Percentiles rank a stretch among this genome's conserved stretches.
Evolutionary conservation across 768 basidiomycete species (phyloP).

Genomic region (Pilatotrama ljubarskyi): DNA sequence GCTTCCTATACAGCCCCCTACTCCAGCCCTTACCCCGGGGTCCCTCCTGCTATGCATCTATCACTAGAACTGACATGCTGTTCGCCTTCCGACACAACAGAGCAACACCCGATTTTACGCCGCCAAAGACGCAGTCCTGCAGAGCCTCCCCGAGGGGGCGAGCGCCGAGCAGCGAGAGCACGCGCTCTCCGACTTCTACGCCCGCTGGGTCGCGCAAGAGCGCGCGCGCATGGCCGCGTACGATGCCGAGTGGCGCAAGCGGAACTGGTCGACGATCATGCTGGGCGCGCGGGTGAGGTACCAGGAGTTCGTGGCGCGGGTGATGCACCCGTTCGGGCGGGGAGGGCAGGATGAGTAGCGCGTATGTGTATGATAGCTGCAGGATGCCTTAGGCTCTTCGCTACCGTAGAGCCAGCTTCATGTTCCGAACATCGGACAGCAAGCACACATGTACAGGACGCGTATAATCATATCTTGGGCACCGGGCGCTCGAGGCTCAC

Average conservation of each 20-base stretch:
- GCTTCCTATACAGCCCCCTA: background rate
- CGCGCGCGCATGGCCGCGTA: conserved; percentile 55
- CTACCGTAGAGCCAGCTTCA: too few species aligned
- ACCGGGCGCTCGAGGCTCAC: background rate
- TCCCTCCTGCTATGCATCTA: background rate
- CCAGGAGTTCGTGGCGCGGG: conserved; percentile 30
- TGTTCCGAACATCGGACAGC: background rate
- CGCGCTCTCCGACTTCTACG: conserved; percentile 74
- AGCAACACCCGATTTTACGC: conserved; percentile 80
- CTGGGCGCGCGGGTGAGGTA: conserved; percentile 60
- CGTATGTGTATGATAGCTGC: conserved; percentile 26
- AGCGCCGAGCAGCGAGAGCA: conserved; percentile 58
- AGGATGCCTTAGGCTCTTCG: too few species aligned
- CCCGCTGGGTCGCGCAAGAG: conserved; percentile 75
- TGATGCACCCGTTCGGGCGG: conserved; percentile 18
- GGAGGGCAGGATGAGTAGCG: conserved; percentile 35
- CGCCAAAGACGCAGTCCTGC: conserved; percentile 59
- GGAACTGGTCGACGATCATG: conserved; percentile 55
- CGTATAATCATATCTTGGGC: background rate
- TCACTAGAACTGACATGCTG: background rate
- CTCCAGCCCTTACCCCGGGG: background rate
- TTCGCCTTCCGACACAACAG: conserved; percentile 39
- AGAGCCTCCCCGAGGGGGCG: conserved; percentile 52
- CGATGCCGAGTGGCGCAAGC: conserved; percentile 64
- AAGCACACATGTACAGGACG: background rate